Evolutionary conservation across 148 eudicot species (phyloP), one percentile per base, ranked within the genome.

Genomic region (Arctostaphylos glauca): DNA sequence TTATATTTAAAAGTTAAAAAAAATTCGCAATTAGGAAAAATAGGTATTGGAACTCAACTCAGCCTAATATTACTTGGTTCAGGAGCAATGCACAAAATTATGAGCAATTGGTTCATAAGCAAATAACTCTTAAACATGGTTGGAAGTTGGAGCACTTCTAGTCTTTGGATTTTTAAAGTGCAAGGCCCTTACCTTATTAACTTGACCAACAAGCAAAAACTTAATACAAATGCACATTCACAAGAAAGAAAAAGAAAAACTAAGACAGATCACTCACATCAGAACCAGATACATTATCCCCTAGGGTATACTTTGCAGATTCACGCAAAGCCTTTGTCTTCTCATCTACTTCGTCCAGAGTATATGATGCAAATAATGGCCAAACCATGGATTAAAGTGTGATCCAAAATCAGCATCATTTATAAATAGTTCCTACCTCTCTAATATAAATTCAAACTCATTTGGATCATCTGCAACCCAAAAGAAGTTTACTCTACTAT

Each of bases 261-360:
- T 25, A 15, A 9, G 59, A 5, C 53, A 86, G 16, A 92, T n/a
- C n/a, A 92, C 95, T 84, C 87, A 95, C 98, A 74, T 92, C 90
- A 64, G 86, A 12, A 48, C 86, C 82, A 55, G 92, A 85, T 64
- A 83, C 86, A 89, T 86, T 86, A 89, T 89, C 93, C 55, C 48
- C 87, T 21, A 76, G 70, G 21, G 81, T 31, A 79, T 41, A 68
- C 66, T 90, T 90, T 75, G 90, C 88, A 53, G 92, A 90, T 55
- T 91, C 88, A 23, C 91, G 91, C 72, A 95, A 81, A 55, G 83
- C 84, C 88, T 92, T 92, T 18, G 94, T 90, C 94, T 90, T 95
- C 86, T 91, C 91, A 71, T 92, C 94, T 50, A 95, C 85, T 85
- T 95, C 98, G 55, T 95, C 98, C 80, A 86, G 71, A 47, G 92